Percentiles rank a stretch among this genome's conserved stretches.
Evolutionary conservation across 164 flowering plant genomes (phyloP).

Genomic region (Platanus orientalis): DNA sequence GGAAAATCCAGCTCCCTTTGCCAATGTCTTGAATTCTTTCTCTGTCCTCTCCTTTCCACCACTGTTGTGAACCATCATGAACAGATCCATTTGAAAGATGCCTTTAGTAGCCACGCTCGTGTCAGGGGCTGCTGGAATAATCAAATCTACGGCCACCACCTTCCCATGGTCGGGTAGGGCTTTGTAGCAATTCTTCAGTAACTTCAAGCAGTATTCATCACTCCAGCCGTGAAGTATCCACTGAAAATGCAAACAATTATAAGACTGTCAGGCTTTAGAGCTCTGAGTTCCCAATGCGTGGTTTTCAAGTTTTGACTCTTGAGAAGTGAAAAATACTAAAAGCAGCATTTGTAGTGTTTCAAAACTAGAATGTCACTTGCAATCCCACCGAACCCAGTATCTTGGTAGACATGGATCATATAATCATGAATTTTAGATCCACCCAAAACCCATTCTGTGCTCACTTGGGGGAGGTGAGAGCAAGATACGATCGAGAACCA

Average conservation of each 20-base stretch:
- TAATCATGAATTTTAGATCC: too few relatives aligned
- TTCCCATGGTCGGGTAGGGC: constrained; percentile 3
- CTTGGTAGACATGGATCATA: too few relatives aligned
- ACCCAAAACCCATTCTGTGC: too few relatives aligned
- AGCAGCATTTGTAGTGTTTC: too few relatives aligned
- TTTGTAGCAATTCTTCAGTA: constrained; percentile 22
- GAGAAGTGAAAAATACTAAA: too few relatives aligned
- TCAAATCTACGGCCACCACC: constrained; percentile 17
- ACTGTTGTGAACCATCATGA: constrained; percentile 14
- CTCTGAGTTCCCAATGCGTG: too few relatives aligned
- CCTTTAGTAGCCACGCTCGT: background rate
- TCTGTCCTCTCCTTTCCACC: constrained; percentile 24
- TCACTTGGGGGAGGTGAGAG: too few relatives aligned
- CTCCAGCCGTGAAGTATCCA: constrained; percentile 26
- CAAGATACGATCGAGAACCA: too few relatives aligned
- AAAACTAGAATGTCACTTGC: too few relatives aligned
- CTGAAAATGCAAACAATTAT: constrained; percentile 6
- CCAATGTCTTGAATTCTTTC: constrained; percentile 18
- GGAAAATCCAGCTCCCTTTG: constrained; percentile 12
- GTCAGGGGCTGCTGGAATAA: constrained; percentile 3
- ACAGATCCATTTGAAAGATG: background rate
- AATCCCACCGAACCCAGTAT: too few relatives aligned
- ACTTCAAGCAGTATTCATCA: constrained; percentile 14
- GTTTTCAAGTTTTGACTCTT: constrained; percentile 17
- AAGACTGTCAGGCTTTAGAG: too few relatives aligned